phyloP scores from a whole-genome alignment of 1,139 yeast genomes.

The Taphrina confusa region DNA sequence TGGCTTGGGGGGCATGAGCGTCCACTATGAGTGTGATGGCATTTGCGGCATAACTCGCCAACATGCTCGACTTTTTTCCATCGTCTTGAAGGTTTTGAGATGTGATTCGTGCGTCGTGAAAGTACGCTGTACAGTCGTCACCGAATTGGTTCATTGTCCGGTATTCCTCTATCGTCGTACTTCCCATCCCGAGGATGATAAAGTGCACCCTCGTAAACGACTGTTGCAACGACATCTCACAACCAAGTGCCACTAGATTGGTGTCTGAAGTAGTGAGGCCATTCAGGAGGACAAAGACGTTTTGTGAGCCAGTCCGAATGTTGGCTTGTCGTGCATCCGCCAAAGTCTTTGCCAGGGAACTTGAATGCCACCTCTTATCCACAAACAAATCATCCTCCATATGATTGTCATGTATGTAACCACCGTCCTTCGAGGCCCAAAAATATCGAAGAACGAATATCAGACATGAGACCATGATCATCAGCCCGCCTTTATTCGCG shows the following conservation, averaged over 20 bases:
- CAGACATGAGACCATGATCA: too few species aligned
- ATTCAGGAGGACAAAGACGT: constrained; percentile 5
- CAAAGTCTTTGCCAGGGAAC: background rate
- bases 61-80: background rate
- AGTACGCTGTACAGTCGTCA: background rate
- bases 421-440: background rate
- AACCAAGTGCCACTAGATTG: background rate
- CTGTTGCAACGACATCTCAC: constrained; percentile 2
- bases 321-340: background rate
- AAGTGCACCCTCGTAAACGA: background rate
- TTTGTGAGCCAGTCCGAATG: background rate
- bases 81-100: background rate
- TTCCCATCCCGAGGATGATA: constrained; percentile 5
- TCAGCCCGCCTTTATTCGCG: background rate
- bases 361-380: background rate
- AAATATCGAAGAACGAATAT: background rate
- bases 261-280: background rate
- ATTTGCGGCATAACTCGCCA: constrained; percentile 1
- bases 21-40: background rate
- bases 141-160: background rate
- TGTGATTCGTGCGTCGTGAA: constrained; percentile 16
- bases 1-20: background rate
- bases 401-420: too few species aligned
- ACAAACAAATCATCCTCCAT: constrained; percentile 8
- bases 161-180: background rate